Conservation (phyloP, 2,329 filamentous ascomycete species). For the Neonectria faginata region DNA sequence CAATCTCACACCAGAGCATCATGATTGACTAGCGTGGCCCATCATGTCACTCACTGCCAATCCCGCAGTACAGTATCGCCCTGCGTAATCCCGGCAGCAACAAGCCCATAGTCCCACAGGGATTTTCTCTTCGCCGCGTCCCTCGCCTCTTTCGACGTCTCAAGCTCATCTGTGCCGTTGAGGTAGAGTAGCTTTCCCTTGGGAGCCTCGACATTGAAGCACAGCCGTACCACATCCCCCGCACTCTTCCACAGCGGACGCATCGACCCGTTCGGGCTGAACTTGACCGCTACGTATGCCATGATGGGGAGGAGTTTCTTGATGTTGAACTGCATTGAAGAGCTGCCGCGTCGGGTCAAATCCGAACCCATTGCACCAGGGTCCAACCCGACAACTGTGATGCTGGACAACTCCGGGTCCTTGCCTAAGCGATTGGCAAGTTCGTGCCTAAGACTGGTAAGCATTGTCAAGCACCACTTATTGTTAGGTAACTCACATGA, state of each 20-base stretch:
- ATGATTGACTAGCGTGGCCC: background rate
- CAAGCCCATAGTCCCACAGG: constrained; percentile 49
- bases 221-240: constrained; percentile 47
- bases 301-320: constrained; percentile 44
- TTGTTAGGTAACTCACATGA: constrained; percentile 42
- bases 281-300: constrained; percentile 38
- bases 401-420: constrained; percentile 50
- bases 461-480: background rate
- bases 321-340: constrained; percentile 39
- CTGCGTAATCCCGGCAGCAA: constrained; percentile 40
- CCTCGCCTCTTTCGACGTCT: constrained; percentile 46
- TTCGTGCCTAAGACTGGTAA: constrained; percentile 47
- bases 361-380: constrained; percentile 53
- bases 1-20: background rate
- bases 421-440: constrained; percentile 49
- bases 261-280: constrained; percentile 48
- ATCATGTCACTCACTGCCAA: constrained; percentile 45
- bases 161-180: constrained; percentile 48
- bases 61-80: constrained; percentile 45
- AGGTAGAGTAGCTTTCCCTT: constrained; percentile 50
- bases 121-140: constrained; percentile 46
- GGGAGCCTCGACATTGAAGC: constrained; percentile 46
- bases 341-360: constrained; percentile 45
- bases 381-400: constrained; percentile 53
- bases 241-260: constrained; percentile 51